These are phyloP conservation scores for Iberis pinnata DNA, from an alignment of 345 rosid genomes.

Conservation along the genomic window DNA sequence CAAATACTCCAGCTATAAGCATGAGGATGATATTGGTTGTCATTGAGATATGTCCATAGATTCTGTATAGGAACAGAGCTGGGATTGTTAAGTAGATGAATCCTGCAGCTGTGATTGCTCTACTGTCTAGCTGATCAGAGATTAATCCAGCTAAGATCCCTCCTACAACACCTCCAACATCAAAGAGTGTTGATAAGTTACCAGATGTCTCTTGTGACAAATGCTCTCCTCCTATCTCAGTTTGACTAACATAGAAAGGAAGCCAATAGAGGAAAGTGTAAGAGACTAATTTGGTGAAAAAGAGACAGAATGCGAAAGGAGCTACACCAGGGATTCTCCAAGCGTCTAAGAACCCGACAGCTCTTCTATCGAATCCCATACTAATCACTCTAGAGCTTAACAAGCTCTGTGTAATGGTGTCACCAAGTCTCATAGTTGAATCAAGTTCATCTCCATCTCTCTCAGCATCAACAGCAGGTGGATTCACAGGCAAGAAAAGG, in stretches of 20 bases:
- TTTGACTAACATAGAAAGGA: conserved; percentile 84
- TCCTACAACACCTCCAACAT: conserved; percentile 85
- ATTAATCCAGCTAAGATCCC: conserved; percentile 91
- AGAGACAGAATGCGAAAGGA: conserved; percentile 80
- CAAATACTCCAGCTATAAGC: conserved; percentile 74
- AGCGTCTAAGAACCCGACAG: conserved; percentile 82
- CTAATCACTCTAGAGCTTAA: conserved; percentile 34
- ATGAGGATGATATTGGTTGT: conserved; percentile 47
- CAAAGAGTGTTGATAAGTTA: conserved; percentile 78
- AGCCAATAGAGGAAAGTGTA: conserved; percentile 97
- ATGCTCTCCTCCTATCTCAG: conserved; percentile 59
- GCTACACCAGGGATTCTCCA: conserved; percentile 97
- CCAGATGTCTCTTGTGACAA: conserved; percentile 66
- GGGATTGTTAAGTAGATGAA: conserved; percentile 86
- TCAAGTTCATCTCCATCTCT: conserved; percentile 45
- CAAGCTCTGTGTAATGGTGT: conserved; percentile 46
- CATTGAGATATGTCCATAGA: conserved; percentile 71
- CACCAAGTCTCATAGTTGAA: conserved; percentile 44
- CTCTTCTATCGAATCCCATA: conserved; percentile 35
- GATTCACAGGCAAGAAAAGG: conserved; percentile 63
- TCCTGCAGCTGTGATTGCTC: conserved; percentile 85
- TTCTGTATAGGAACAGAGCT: conserved; percentile 64
- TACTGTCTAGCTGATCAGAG: conserved; percentile 64
- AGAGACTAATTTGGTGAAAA: conserved; percentile 84
- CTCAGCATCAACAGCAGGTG: conserved; percentile 57